Conservation (phyloP, 2,329 filamentous ascomycete species). For the Alternaria metachromatica region DNA sequence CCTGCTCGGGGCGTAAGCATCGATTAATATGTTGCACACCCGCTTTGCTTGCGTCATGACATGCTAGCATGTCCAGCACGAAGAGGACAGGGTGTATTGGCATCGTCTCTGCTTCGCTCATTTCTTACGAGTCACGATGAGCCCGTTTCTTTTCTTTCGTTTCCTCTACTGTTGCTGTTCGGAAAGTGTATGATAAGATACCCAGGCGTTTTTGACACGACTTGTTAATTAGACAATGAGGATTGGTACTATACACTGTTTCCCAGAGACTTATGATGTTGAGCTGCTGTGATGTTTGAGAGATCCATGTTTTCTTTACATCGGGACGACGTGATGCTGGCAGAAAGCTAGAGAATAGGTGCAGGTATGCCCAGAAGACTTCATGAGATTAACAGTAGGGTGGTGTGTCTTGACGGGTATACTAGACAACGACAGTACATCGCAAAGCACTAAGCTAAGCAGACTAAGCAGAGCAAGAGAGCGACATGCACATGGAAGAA, state of each 20-base stretch:
- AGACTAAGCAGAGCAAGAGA: neutral
- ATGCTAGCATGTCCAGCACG: neutral
- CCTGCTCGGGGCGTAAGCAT: neutral
- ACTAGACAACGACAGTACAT: neutral
- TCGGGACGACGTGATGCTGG: neutral
- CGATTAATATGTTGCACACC: neutral
- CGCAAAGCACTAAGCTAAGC: neutral
- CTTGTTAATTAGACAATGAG: neutral
- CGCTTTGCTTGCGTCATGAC: neutral
- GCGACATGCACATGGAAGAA: neutral
- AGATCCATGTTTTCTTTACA: neutral
- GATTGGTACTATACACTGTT: neutral
- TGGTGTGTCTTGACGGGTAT: neutral
- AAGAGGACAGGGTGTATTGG: neutral
- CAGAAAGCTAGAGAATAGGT: neutral
- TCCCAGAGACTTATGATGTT: neutral
- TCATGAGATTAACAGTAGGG: neutral
- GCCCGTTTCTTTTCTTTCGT: neutral
- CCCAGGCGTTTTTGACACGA: constrained; percentile 3
- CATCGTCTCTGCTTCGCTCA: neutral
- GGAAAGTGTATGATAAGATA: constrained; percentile 16
- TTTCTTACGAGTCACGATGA: neutral
- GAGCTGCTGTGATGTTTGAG: neutral
- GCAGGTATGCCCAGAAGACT: neutral
- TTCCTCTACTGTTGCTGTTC: neutral